Percentiles rank a stretch among this genome's conserved stretches.
Evolutionary conservation across 2,329 filamentous ascomycete species (phyloP).

Genomic region (Fonsecaea pedrosoi): DNA sequence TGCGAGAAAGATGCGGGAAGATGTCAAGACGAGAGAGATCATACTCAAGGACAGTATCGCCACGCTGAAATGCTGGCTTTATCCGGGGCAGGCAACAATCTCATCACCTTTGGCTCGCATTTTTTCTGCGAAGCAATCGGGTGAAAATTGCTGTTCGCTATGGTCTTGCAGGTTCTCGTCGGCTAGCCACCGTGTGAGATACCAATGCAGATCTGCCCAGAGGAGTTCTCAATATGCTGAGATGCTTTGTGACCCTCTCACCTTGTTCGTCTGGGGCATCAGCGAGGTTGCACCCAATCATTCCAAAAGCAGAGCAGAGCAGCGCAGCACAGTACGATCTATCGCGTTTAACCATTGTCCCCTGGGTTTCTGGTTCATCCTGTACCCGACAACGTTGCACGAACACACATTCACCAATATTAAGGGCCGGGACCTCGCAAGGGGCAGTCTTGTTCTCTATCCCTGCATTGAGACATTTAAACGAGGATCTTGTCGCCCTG

Average conservation of each 20-base stretch:
- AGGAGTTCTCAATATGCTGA: constrained; percentile 33
- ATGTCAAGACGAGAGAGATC: constrained; percentile 28
- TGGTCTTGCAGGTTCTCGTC: constrained; percentile 27
- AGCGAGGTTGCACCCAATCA: constrained; percentile 27
- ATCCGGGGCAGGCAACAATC: constrained; percentile 27
- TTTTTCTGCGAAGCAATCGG: constrained; percentile 22
- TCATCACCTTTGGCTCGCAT: constrained; percentile 20
- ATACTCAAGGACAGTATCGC: constrained; percentile 29
- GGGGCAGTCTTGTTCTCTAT: not conserved
- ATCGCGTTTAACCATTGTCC: not conserved
- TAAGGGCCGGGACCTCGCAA: not conserved
- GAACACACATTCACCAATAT: not conserved
- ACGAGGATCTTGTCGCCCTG: not conserved
- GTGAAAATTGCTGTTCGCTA: constrained; percentile 20
- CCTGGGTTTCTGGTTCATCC: not conserved
- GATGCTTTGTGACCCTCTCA: constrained; percentile 28
- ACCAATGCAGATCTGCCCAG: constrained; percentile 33
- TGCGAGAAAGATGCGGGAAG: constrained; percentile 18
- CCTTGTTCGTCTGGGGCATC: constrained; percentile 33
- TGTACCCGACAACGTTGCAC: not conserved
- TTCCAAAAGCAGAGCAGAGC: constrained; percentile 11
- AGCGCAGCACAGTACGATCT: not conserved
- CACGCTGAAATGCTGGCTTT: constrained; percentile 36
- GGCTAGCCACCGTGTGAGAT: constrained; percentile 36
- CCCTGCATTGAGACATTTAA: not conserved